phyloP scores from a whole-genome alignment of 768 basidiomycete genomes.

The Tulasnella sp. region DNA sequence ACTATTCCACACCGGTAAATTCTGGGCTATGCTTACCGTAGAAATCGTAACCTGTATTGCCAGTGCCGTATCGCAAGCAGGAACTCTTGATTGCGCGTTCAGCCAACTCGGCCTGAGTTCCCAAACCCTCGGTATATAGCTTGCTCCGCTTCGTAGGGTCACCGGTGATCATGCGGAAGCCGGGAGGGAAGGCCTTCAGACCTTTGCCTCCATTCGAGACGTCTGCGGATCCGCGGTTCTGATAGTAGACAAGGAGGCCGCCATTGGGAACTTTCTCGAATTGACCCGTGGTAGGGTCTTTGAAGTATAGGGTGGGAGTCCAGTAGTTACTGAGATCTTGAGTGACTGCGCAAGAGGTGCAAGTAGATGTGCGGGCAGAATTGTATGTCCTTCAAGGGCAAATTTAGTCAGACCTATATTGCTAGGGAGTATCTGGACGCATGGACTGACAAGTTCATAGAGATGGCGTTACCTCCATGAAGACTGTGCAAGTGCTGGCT shows the following conservation, averaged over 20 bases:
- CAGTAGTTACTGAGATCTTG: slow-evolving; percentile 21
- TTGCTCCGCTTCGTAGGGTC: slow-evolving; percentile 10
- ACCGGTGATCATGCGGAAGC: slow-evolving; percentile 24
- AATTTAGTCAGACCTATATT: background rate
- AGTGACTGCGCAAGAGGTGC: slow-evolving; percentile 17
- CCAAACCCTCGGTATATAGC: slow-evolving; percentile 21
- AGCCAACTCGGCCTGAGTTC: slow-evolving; percentile 36
- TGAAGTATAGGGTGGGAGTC: slow-evolving; percentile 20
- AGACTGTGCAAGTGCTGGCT: slow-evolving; percentile 20
- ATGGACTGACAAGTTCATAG: background rate
- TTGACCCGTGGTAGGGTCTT: slow-evolving; percentile 4
- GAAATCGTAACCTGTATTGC: background rate
- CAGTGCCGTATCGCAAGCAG: slow-evolving; percentile 28
- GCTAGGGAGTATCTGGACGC: background rate
- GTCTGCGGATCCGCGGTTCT: slow-evolving; percentile 15
- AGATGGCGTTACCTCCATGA: slow-evolving; percentile 11
- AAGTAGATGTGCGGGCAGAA: slow-evolving; percentile 5
- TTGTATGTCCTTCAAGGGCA: slow-evolving; percentile 14
- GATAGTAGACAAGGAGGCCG: slow-evolving; percentile 20
- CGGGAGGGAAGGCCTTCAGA: slow-evolving; percentile 6
- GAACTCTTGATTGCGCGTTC: slow-evolving; percentile 38
- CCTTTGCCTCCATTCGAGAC: background rate
- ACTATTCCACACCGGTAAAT: background rate
- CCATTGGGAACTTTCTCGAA: slow-evolving; percentile 19
- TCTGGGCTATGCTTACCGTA: background rate